phyloP scores from a whole-genome alignment of 2,329 filamentous ascomycete species.

The Ustilaginoidea virens region DNA sequence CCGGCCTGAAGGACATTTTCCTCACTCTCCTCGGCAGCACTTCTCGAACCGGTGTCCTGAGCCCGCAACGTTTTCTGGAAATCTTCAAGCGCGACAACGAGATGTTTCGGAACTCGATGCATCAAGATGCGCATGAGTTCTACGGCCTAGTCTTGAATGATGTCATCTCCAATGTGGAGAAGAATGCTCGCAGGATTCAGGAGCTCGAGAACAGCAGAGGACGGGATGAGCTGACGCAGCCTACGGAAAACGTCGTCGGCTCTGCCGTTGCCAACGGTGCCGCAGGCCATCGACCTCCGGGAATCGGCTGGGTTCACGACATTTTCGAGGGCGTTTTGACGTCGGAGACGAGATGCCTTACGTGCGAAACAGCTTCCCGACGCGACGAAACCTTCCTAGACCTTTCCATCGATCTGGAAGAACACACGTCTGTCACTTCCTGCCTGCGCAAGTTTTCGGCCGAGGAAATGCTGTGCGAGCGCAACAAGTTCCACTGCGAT shows the following conservation, averaged over 20 bases:
- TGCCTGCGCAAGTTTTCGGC: slow-evolving; percentile 93
- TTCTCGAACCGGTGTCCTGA: slow-evolving; percentile 76
- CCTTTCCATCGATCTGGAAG: slow-evolving; percentile 85
- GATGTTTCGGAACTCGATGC: slow-evolving; percentile 93
- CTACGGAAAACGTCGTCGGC: slow-evolving; percentile 26
- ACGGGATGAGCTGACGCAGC: slow-evolving; percentile 31
- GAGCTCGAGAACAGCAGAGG: slow-evolving; percentile 27
- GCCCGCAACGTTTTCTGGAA: slow-evolving; percentile 83
- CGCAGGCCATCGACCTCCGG: slow-evolving; percentile 37
- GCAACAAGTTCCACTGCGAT: slow-evolving; percentile 98
- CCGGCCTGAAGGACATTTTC: slow-evolving; percentile 90
- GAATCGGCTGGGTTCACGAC: slow-evolving; percentile 85
- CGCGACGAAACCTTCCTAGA: slow-evolving; percentile 93
- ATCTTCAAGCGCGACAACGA: slow-evolving; percentile 91
- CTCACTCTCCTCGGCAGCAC: slow-evolving; percentile 70
- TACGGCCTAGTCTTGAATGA: slow-evolving; percentile 90
- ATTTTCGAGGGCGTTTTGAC: slow-evolving; percentile 90
- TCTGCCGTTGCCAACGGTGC: slow-evolving; percentile 20
- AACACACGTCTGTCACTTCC: slow-evolving; percentile 91
- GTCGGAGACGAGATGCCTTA: slow-evolving; percentile 91
- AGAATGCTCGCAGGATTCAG: slow-evolving; percentile 55
- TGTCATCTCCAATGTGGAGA: slow-evolving; percentile 85
- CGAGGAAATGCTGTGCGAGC: slow-evolving; percentile 95
- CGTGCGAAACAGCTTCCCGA: slow-evolving; percentile 89
- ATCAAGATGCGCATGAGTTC: slow-evolving; percentile 97